Evolutionary conservation across 345 rosid genomes (phyloP).

Genomic region (Moricandia moricandioides): DNA sequence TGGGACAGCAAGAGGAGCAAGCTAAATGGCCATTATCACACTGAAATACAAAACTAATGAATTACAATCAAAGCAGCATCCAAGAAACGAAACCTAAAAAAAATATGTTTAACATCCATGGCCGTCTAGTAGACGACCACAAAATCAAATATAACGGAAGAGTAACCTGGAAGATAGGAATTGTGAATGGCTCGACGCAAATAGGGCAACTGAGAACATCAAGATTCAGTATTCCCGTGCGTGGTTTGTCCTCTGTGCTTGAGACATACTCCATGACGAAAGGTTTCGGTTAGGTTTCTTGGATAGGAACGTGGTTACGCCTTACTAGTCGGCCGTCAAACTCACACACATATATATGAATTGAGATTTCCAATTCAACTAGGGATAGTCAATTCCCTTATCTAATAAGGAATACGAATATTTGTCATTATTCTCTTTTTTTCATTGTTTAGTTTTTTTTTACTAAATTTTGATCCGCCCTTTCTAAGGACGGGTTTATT

Average conservation of each 20-base stretch:
- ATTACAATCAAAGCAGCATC: neutral
- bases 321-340: neutral
- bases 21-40: slow-evolving; percentile 61
- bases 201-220: neutral
- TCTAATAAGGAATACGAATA: neutral
- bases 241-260: neutral
- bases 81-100: neutral
- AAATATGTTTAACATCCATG: neutral
- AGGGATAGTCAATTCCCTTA: neutral
- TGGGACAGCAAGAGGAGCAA: slow-evolving; percentile 45
- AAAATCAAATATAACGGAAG: neutral
- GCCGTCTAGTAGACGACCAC: neutral
- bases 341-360: neutral
- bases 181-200: neutral
- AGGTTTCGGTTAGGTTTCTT: neutral
- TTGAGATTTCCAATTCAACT: neutral
- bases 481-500: too few species aligned
- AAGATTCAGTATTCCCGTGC: neutral
- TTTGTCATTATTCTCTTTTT: neutral
- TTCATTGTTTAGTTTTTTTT: neutral
- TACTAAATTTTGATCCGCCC: too few species aligned
- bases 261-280: neutral
- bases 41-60: slow-evolving; percentile 22
- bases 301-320: neutral
- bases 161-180: neutral